phyloP scores from a whole-genome alignment of 345 rosid species.

The Dimocarpus longan region DNA sequence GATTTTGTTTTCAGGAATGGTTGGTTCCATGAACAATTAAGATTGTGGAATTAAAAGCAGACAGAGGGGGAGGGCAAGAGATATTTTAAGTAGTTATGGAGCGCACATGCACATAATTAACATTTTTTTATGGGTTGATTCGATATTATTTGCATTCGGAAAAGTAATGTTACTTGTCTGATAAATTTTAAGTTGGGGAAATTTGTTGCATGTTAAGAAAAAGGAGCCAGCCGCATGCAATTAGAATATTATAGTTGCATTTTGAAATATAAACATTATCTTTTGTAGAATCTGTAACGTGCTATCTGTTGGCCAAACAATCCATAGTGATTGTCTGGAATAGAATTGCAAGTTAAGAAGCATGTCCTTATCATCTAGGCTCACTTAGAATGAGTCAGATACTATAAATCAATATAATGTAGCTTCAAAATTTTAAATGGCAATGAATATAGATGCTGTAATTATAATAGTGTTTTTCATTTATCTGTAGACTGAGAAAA shows the following conservation, averaged over 20 bases:
- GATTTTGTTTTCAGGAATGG: no score
- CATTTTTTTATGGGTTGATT: neutral
- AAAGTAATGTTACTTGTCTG: no score
- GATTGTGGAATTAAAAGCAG: neutral
- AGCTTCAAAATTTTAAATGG: slow-evolving; percentile 1
- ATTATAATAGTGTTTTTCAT: neutral
- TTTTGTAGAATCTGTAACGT: no score
- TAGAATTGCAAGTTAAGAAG: neutral
- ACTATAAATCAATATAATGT: neutral
- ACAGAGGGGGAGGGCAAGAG: neutral
- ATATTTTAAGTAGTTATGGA: neutral
- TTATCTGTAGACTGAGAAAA: neutral
- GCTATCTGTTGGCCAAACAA: no score
- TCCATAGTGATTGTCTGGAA: neutral
- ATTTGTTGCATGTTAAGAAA: neutral
- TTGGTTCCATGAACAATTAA: neutral
- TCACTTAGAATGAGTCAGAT: slow-evolving; percentile 4
- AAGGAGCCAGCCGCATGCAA: neutral
- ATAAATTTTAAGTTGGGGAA: neutral
- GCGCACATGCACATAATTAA: neutral
- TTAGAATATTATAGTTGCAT: neutral
- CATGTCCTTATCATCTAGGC: neutral
- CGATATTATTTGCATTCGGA: neutral
- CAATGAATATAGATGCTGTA: neutral
- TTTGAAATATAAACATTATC: neutral